These are phyloP conservation scores for Cyberlindnera mississippiensis DNA, from an alignment of 805 yeast genomes.

Conservation along the genomic window DNA sequence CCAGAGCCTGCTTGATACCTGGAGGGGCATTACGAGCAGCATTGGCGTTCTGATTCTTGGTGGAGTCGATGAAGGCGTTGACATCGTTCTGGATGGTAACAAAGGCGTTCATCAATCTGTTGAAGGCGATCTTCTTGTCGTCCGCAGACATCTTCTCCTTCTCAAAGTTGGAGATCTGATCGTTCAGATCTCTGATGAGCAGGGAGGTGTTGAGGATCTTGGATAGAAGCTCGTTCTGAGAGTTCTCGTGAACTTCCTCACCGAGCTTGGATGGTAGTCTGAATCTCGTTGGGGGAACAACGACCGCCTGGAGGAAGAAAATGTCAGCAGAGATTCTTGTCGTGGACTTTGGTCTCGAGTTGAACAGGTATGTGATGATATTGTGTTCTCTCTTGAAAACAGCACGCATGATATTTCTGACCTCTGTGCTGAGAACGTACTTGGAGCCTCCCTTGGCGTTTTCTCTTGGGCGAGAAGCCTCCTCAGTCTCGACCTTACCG, in stretches of 20 bases:
- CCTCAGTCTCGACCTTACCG: slow-evolving; percentile 17
- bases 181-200: slow-evolving; percentile 84
- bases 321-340: slow-evolving; percentile 61
- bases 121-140: slow-evolving; percentile 73
- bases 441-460: slow-evolving; percentile 66
- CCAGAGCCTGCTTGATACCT: slow-evolving; percentile 96
- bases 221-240: slow-evolving; percentile 85
- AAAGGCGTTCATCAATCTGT: slow-evolving; percentile 91
- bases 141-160: slow-evolving; percentile 58
- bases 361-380: slow-evolving; percentile 70
- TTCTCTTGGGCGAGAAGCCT: slow-evolving; percentile 20
- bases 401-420: slow-evolving; percentile 69
- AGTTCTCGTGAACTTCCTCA: slow-evolving; percentile 91
- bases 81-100: slow-evolving; percentile 94
- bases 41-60: slow-evolving; percentile 74
- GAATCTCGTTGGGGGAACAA: slow-evolving; percentile 96
- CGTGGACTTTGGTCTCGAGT: slow-evolving; percentile 63
- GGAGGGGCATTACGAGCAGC: slow-evolving; percentile 72
- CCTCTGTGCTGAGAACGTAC: slow-evolving; percentile 83
- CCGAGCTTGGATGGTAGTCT: slow-evolving; percentile 96
- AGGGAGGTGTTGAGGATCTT: slow-evolving; percentile 76
- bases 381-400: slow-evolving; percentile 73
- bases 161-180: slow-evolving; percentile 63
- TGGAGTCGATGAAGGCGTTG: slow-evolving; percentile 87
- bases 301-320: slow-evolving; percentile 83